phyloP scores from a whole-genome alignment of 371 early-diverging fungal genomes.

The Mucor mucedo region DNA sequence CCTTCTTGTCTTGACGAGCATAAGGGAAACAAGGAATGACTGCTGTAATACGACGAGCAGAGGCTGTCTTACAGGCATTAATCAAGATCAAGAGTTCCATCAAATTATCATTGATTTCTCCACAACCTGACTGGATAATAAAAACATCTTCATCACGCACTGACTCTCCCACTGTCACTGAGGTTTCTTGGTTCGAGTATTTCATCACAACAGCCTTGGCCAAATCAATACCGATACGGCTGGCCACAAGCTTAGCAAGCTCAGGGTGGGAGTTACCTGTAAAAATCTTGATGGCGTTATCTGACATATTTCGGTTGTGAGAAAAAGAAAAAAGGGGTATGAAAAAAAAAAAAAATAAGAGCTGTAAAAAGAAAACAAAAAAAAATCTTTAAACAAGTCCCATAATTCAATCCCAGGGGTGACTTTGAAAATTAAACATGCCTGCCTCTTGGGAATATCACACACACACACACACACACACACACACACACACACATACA shows the following conservation, averaged over 20 bases:
- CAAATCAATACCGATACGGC: conserved; percentile 86
- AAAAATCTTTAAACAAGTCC: conserved; percentile 21
- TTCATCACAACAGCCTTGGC: conserved; percentile 92
- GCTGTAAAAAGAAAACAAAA: background rate
- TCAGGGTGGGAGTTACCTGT: conserved; percentile 97
- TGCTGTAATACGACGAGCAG: conserved; percentile 93
- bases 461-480: no score
- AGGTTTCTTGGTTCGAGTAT: conserved; percentile 97
- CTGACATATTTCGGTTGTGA: conserved; percentile 35
- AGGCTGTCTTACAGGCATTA: conserved; percentile 95
- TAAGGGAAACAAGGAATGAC: conserved; percentile 98
- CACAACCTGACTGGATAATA: conserved; percentile 89
- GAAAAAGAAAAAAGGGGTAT: background rate
- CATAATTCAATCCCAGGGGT: conserved; percentile 13
- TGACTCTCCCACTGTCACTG: conserved; percentile 96
- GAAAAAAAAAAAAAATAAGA: conserved; percentile 6
- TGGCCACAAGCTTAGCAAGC: conserved; percentile 88
- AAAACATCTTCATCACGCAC: conserved; percentile 93
- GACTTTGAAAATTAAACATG: conserved; percentile 2
- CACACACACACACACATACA: no score
- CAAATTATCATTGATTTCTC: conserved; percentile 92
- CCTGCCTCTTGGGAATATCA: no score
- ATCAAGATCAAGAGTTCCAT: conserved; percentile 98
- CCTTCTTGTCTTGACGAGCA: conserved; percentile 96
- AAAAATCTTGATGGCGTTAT: conserved; percentile 85